These are phyloP conservation scores for Metschnikowia noctiluminum DNA, from an alignment of 805 yeast species.

Conservation along the genomic window DNA sequence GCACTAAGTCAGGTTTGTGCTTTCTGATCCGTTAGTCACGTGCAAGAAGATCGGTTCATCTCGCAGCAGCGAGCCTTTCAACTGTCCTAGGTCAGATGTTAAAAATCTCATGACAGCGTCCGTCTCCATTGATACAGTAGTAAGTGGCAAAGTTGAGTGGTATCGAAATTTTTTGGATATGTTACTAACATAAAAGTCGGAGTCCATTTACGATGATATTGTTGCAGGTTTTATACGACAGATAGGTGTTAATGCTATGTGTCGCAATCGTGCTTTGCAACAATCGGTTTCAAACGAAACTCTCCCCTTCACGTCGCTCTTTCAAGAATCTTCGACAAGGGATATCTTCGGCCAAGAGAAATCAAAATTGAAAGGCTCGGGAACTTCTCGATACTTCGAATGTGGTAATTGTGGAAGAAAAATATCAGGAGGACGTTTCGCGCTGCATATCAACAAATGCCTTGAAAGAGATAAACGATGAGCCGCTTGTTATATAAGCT, in stretches of 20 bases:
- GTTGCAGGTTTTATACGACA: slow-evolving; percentile 31
- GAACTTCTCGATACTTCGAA: slow-evolving; percentile 57
- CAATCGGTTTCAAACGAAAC: background rate
- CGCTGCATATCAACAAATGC: slow-evolving; percentile 90
- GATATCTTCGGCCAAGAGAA: slow-evolving; percentile 54
- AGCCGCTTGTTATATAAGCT: background rate
- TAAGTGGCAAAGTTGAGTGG: slow-evolving; percentile 3
- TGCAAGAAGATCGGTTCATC: background rate
- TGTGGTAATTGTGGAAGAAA: slow-evolving; percentile 83
- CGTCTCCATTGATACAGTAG: slow-evolving; percentile 15
- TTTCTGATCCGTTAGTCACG: background rate
- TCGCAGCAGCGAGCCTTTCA: too few relatives aligned
- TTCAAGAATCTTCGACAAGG: slow-evolving; percentile 11
- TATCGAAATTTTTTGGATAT: too few relatives aligned
- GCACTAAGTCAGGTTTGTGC: background rate
- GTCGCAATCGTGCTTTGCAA: slow-evolving; percentile 9
- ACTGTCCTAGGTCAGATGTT: background rate
- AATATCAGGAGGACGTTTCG: slow-evolving; percentile 88
- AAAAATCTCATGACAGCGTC: slow-evolving; percentile 4
- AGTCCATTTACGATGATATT: slow-evolving; percentile 35
- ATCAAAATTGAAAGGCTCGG: slow-evolving; percentile 39
- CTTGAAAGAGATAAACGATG: slow-evolving; percentile 41
- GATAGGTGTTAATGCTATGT: slow-evolving; percentile 15
- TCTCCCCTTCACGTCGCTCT: background rate
- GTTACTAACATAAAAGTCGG: slow-evolving; percentile 27